Evolutionary conservation across 164 flowering plant species (phyloP), one percentile per base, ranked within the genome.

Genomic region (Aristolochia contorta): DNA sequence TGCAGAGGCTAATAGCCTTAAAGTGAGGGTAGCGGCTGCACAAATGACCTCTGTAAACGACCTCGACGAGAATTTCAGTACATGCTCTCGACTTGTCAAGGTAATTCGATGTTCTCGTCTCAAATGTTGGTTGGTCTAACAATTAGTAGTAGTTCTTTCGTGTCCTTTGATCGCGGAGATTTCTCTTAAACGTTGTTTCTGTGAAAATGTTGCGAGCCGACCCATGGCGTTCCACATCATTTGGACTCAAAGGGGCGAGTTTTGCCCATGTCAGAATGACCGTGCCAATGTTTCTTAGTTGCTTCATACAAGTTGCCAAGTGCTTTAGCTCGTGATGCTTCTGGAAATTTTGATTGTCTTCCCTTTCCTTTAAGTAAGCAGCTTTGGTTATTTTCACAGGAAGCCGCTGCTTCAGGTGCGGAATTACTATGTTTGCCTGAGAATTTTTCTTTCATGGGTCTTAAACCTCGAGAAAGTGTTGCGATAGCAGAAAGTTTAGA

Each of bases 11-110:
- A 7, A 7, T 86, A 18, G 15, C 56, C 5, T 32, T 27, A 22
- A 9, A 32, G 76, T 84, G 63, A 84, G 85, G 62, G 82, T 89
- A 23, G 98, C 94, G 55, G 96, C 85, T 14, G 92, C 83, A 43
- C 98, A 92, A 80, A 92, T 92, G 96, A 92, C 96, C 57, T 89
- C 98, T 24, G 60, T 82, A 73, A 81, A 83, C 74, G 91, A 92
- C 69, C 80, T 89, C 57, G 69, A 85, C 57, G 60, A 84, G 74
- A 92, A 89, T 66, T 86, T 79, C 79, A 74, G 79, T 66, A 84
- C 87, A 55, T 92, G 96, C 67, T 75, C 96, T 64, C 88, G 79
- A 61, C 89, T 92, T 56, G 86, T 78, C 74, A 81, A 84, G 84
- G 97, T 80, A 70, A 45, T 27, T 4, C 24, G 25, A 5, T 54